Evolutionary conservation across 2,329 filamentous ascomycete genomes (phyloP).

Genomic region (Trichophyton schoenleinii): DNA sequence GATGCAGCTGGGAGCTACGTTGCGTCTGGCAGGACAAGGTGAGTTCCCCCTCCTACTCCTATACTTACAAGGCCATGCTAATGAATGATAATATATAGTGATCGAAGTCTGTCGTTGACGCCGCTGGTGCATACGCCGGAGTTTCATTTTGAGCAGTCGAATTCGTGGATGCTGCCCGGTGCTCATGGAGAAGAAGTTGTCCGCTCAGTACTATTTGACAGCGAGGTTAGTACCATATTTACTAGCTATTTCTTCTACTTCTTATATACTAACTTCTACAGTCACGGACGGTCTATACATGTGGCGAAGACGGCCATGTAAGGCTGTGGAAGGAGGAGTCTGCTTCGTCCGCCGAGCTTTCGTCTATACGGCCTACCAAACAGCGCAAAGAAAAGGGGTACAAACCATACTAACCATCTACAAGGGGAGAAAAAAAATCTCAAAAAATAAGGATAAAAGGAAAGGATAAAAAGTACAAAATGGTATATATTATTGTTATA

Average conservation of each 20-base stretch:
- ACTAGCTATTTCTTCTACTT: background rate
- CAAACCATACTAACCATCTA: constrained; percentile 24
- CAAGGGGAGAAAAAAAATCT: background rate
- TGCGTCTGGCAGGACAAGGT: constrained; percentile 41
- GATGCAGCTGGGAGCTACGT: constrained; percentile 33
- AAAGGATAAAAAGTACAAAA: background rate
- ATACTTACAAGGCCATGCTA: background rate
- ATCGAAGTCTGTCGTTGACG: constrained; percentile 32
- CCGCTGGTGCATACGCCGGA: constrained; percentile 25
- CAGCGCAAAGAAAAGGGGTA: constrained; percentile 26
- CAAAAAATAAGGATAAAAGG: background rate
- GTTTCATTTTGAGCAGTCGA: constrained; percentile 30
- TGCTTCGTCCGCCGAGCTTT: background rate
- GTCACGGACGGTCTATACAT: constrained; percentile 32
- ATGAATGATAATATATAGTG: constrained; percentile 16
- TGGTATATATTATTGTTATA: background rate
- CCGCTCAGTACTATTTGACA: constrained; percentile 34
- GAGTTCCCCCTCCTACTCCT: constrained; percentile 9
- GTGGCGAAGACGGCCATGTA: constrained; percentile 34
- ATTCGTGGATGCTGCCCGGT: constrained; percentile 31
- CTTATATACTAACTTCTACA: constrained; percentile 12
- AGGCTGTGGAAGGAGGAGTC: constrained; percentile 24
- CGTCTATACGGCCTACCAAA: constrained; percentile 16
- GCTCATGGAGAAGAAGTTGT: constrained; percentile 39
- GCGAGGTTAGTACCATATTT: constrained; percentile 24